Percentiles rank a stretch among this genome's conserved stretches.
Evolutionary conservation across 106 monocot species (phyloP).

Genomic region (Acanthochlamys bracteata): DNA sequence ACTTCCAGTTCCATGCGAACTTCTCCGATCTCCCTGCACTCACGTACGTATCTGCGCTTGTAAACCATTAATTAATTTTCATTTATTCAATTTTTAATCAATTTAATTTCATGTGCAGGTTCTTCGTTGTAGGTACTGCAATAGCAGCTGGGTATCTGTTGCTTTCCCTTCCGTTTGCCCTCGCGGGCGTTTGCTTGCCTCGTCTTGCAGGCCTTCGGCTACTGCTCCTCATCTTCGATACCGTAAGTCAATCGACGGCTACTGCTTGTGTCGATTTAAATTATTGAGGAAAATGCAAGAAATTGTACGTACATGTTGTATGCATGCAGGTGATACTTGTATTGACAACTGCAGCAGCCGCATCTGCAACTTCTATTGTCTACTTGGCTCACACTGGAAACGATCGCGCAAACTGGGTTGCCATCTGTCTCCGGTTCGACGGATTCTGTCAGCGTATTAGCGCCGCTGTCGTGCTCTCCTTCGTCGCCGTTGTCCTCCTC

Average conservation of each 20-base stretch:
- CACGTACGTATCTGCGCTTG: constrained; percentile 15
- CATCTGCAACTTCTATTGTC: constrained; percentile 29
- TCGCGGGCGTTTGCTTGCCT: constrained; percentile 14
- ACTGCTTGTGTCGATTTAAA: too few relatives aligned
- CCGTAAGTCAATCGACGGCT: constrained; percentile 14
- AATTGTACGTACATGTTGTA: too few relatives aligned
- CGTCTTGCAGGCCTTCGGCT: constrained; percentile 15
- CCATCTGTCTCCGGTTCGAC: constrained; percentile 29
- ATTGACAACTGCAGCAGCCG: constrained; percentile 17
- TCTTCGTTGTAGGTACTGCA: constrained; percentile 31
- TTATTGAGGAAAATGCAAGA: too few relatives aligned
- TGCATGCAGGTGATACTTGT: constrained; percentile 23
- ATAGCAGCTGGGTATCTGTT: constrained; percentile 28
- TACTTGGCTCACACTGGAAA: constrained; percentile 30
- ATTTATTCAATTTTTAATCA: too few relatives aligned
- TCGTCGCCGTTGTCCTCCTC: constrained; percentile 20
- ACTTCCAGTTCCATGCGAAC: constrained; percentile 30
- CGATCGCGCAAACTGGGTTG: constrained; percentile 29
- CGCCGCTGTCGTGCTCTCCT: constrained; percentile 28
- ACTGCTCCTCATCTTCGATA: constrained; percentile 27
- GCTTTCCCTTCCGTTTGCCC: constrained; percentile 23
- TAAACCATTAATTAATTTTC: too few relatives aligned
- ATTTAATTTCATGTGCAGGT: constrained; percentile 11
- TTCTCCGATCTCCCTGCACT: constrained; percentile 21
- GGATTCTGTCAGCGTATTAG: constrained; percentile 30